A percentile compares a stretch with the other conserved stretches of the same genome.
Evolutionary conservation across 2,329 filamentous ascomycete species (phyloP).

Genomic region (Diaporthe caulivora): DNA sequence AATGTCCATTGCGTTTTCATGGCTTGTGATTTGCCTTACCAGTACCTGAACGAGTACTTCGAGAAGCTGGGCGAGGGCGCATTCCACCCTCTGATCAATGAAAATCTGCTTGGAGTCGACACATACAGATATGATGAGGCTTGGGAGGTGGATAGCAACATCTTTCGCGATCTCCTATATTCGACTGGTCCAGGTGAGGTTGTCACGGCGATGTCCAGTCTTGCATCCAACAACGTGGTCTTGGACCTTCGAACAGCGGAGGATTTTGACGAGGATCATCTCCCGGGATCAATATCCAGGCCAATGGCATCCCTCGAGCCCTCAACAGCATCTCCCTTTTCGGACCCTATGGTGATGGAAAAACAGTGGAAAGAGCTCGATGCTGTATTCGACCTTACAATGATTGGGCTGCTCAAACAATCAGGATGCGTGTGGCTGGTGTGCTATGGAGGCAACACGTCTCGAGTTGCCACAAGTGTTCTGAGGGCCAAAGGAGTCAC

Average conservation of each 20-base stretch:
- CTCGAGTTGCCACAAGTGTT: neutral
- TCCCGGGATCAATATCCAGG: neutral
- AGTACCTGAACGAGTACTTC: slow-evolving; percentile 6
- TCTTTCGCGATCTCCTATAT: neutral
- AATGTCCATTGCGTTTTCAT: slow-evolving; percentile 4
- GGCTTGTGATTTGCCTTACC: neutral
- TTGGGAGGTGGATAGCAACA: neutral
- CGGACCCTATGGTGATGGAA: neutral
- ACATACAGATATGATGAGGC: neutral
- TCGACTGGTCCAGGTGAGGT: neutral
- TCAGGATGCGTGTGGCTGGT: neutral
- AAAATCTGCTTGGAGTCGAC: neutral
- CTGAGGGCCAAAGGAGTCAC: neutral
- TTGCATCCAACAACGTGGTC: neutral
- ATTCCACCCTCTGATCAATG: neutral
- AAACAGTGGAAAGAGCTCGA: neutral
- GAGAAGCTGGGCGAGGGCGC: neutral
- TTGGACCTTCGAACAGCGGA: neutral
- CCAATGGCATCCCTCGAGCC: neutral
- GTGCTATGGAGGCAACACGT: neutral
- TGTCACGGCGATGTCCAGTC: neutral
- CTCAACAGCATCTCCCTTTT: neutral
- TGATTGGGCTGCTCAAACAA: neutral
- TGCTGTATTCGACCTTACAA: neutral
- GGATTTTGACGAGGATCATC: neutral